Conservation (phyloP, 2,329 filamentous ascomycete species). For the Diplodia mutila region DNA sequence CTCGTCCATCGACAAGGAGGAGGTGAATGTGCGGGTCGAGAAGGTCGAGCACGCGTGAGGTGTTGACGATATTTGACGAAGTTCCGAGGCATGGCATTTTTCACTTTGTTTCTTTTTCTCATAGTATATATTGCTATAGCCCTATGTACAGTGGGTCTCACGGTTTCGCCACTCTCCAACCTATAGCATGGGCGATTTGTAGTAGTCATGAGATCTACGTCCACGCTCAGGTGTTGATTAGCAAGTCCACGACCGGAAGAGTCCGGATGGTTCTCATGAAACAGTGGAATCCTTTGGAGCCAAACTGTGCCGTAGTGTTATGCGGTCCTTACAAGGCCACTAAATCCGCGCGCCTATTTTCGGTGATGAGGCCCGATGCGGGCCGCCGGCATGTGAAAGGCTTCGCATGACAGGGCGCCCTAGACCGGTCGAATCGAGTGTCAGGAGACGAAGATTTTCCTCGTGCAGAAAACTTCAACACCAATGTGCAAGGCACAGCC, state of each 20-base stretch:
- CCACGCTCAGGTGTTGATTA: background rate
- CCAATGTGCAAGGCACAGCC: conserved; percentile 17
- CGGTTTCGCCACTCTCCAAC: background rate
- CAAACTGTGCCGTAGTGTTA: background rate
- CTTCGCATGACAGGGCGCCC: background rate
- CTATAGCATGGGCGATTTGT: too few relatives aligned
- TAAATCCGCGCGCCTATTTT: background rate
- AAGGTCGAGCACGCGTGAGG: conserved; percentile 5
- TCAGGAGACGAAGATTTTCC: conserved; percentile 7
- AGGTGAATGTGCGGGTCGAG: background rate
- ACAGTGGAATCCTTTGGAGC: background rate
- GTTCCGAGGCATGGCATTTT: background rate
- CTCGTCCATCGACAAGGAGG: background rate
- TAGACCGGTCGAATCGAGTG: background rate
- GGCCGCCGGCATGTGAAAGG: background rate
- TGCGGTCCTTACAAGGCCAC: background rate
- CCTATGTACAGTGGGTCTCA: background rate
- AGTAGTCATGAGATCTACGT: background rate
- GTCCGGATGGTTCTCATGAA: background rate
- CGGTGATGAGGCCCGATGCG: background rate
- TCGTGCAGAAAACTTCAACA: background rate
- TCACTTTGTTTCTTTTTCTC: background rate
- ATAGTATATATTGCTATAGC: background rate
- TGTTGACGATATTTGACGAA: background rate
- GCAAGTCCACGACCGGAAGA: background rate